Conservation (phyloP, 1,284 basidiomycete genomes). For the Puccinia sorghi region DNA sequence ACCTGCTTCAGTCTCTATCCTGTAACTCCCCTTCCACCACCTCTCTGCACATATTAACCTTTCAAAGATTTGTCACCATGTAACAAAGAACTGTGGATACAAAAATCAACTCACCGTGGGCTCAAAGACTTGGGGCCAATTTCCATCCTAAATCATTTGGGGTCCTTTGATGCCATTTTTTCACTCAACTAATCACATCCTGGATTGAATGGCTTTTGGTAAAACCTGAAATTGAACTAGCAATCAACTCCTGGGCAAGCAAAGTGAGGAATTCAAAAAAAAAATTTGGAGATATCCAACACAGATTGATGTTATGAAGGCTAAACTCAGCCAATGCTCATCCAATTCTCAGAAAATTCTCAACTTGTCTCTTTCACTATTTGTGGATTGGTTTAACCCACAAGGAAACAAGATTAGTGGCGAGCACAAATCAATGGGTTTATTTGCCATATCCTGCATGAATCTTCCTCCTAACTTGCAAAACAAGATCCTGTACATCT, state of each 20-base stretch:
- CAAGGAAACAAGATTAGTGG: conserved; percentile 5
- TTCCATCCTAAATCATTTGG: neutral
- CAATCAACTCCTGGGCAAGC: neutral
- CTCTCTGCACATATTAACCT: conserved; percentile 7
- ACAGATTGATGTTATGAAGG: neutral
- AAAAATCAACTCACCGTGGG: neutral
- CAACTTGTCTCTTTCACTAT: conserved; percentile 16
- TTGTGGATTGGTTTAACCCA: conserved; percentile 22
- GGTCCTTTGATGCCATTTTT: neutral
- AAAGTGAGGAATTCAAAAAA: neutral
- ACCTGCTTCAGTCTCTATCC: conserved; percentile 25
- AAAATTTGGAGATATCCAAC: conserved; percentile 1
- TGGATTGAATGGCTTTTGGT: conserved; percentile 19
- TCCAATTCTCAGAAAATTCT: neutral
- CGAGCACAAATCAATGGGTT: neutral
- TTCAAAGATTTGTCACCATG: neutral
- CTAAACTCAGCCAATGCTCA: neutral
- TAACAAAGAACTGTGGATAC: neutral
- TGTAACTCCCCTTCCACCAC: neutral
- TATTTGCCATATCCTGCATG: conserved; percentile 11
- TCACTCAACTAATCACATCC: neutral
- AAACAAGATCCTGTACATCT: neutral
- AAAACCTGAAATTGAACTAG: conserved; percentile 9
- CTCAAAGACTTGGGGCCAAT: conserved; percentile 21
- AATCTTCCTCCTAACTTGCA: conserved; percentile 7